These are phyloP conservation scores for Clohesyomyces aquaticus DNA, from an alignment of 495 filamentous ascomycete genomes.

Conservation along the genomic window DNA sequence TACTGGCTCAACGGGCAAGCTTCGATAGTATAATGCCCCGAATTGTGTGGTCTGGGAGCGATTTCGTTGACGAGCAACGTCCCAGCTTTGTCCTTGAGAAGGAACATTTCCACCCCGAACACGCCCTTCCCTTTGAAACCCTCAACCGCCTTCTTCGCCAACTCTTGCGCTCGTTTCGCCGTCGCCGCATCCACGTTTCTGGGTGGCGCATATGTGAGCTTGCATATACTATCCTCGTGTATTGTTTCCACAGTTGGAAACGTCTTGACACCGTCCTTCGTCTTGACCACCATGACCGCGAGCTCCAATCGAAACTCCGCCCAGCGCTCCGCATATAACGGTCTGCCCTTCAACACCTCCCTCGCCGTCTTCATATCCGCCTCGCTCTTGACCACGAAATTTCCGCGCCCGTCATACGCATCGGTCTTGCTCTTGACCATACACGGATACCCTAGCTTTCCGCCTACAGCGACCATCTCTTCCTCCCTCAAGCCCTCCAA, in stretches of 20 bases:
- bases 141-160: constrained; percentile 78
- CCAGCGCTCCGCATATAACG: constrained; percentile 91
- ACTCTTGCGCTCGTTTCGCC: constrained; percentile 67
- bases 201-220: constrained; percentile 86
- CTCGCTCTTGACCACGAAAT: constrained; percentile 71
- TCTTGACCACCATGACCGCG: constrained; percentile 93
- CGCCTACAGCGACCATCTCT: constrained; percentile 52
- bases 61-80: constrained; percentile 85
- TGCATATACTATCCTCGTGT: constrained; percentile 95
- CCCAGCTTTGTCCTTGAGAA: constrained; percentile 75
- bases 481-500: constrained; percentile 52
- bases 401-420: constrained; percentile 93
- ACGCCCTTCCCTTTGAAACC: constrained; percentile 86
- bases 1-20: constrained; percentile 88
- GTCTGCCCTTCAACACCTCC: constrained; percentile 67
- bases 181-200: constrained; percentile 66
- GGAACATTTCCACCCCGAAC: constrained; percentile 96
- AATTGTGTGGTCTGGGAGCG: constrained; percentile 95
- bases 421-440: constrained; percentile 95
- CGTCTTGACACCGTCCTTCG: constrained; percentile 73
- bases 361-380: constrained; percentile 71
- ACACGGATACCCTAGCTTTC: constrained; percentile 77
- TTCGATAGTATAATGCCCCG: constrained; percentile 97
- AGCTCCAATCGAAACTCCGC: constrained; percentile 83
- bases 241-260: constrained; percentile 94